Evolutionary conservation across 78 protist genomes (phyloP), one percentile per base, ranked within the genome.

Genomic region (Salpingoeca rosetta): DNA sequence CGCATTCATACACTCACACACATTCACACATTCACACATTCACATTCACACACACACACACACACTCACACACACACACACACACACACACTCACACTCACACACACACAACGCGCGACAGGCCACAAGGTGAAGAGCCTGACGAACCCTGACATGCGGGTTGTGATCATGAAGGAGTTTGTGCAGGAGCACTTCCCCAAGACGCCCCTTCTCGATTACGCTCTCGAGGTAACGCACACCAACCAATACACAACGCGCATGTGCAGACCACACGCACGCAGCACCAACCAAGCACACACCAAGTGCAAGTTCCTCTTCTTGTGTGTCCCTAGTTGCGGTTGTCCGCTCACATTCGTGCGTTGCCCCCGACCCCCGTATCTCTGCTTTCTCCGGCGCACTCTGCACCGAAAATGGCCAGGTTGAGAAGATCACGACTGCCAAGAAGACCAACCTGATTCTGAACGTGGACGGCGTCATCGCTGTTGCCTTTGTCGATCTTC

Each of bases 381-480:
- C 3, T 17, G 28, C 57, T 45, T 45, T 12, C 57, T 45, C 57
- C 57, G 28, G n/a, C 26, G 10, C 40, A 31, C 80, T 26, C 26
- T 76, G 22, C 42, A 25, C 85, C 73, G 81, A 86, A 2, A 91
- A 86, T 79, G 95, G 93, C 44, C 92, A 85, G 37, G 98, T 96
- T 37, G 97, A 96, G 89, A 45, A 85, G 75, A 65, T 92, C 73
- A 96, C 98, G 36, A 87, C 94, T 28, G 86, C 91, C 76, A 96
- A 96, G 90, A 89, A 86, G 87, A 74, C 90, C 85, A 96, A 95
- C 85, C 92, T 96, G 42, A 93, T 96, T 83, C 91, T 96, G 76
- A 96, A 96, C 87, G 97, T 96, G 31, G 98, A 96, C 81, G 98
- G 98, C 65, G 74, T 82, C 84, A 89, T 96, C 37, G 97, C 92